A percentile compares a stretch with the other conserved stretches of the same genome.
Conservation (phyloP, 768 basidiomycete genomes). For the Serpula lacrymans region DNA sequence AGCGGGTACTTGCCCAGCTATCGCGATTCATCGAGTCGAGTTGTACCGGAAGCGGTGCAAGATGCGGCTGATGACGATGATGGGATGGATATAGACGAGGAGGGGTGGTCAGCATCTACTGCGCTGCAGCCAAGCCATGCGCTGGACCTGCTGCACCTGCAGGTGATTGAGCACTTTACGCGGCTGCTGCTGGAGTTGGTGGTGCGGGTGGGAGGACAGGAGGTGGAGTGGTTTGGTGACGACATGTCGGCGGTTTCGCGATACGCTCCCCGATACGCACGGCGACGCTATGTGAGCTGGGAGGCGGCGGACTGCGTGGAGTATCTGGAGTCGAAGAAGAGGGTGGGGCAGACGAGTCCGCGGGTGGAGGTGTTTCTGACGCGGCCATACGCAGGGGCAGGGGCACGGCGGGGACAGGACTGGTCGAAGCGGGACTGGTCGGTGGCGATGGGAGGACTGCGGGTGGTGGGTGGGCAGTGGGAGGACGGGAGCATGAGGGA, state of each 20-base stretch:
- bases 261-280: conserved; percentile 53
- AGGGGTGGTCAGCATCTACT: conserved; percentile 28
- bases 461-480: conserved; percentile 48
- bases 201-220: conserved; percentile 47
- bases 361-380: conserved; percentile 51
- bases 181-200: conserved; percentile 58
- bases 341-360: conserved; percentile 34
- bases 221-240: conserved; percentile 37
- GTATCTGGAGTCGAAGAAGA: conserved; percentile 47
- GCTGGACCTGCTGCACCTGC: conserved; percentile 62
- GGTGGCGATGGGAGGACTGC: conserved; percentile 44
- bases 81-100: conserved; percentile 65
- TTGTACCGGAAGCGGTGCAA: conserved; percentile 10
- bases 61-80: conserved; percentile 33
- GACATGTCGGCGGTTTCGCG: conserved; percentile 36
- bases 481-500: conserved; percentile 48
- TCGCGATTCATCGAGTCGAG: conserved; percentile 27
- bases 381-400: conserved; percentile 42
- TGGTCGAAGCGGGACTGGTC: conserved; percentile 73
- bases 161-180: conserved; percentile 68
- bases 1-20: conserved; percentile 35
- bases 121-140: conserved; percentile 49
- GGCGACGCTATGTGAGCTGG: conserved; percentile 48
- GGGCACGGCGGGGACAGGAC: conserved; percentile 67
- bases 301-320: conserved; percentile 51